Conservation (phyloP, 2,329 filamentous ascomycete species). For the Verticillium nubilum region DNA sequence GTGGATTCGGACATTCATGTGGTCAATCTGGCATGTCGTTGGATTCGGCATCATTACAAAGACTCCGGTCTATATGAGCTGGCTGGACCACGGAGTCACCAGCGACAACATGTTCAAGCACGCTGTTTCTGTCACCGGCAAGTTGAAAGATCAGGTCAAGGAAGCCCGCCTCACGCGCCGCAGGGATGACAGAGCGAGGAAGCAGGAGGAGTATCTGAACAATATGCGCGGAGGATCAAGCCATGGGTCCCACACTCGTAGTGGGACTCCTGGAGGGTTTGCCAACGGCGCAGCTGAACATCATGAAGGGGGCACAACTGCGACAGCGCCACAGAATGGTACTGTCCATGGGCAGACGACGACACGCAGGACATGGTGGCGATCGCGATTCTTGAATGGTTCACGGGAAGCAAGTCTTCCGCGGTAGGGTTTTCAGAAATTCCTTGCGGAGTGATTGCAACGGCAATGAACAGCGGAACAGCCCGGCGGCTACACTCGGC, state of each 20-base stretch:
- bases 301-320: neutral
- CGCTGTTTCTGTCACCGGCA: neutral
- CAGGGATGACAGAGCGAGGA: neutral
- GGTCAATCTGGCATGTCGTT: neutral
- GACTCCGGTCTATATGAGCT: neutral
- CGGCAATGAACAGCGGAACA: neutral
- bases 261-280: neutral
- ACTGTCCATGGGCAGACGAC: neutral
- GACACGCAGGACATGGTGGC: neutral
- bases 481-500: neutral
- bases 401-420: neutral
- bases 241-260: neutral
- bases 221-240: neutral
- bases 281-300: neutral
- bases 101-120: neutral
- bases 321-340: neutral
- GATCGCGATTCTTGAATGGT: too few relatives aligned
- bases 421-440: too few relatives aligned
- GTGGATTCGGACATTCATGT: slow-evolving; percentile 12
- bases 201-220: neutral
- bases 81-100: neutral
- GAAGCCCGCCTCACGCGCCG: neutral
- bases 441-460: too few relatives aligned
- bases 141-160: neutral
- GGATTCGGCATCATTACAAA: neutral